These are phyloP conservation scores for Eucalyptus caleyi DNA, from an alignment of 345 rosid species.

Conservation along the genomic window DNA sequence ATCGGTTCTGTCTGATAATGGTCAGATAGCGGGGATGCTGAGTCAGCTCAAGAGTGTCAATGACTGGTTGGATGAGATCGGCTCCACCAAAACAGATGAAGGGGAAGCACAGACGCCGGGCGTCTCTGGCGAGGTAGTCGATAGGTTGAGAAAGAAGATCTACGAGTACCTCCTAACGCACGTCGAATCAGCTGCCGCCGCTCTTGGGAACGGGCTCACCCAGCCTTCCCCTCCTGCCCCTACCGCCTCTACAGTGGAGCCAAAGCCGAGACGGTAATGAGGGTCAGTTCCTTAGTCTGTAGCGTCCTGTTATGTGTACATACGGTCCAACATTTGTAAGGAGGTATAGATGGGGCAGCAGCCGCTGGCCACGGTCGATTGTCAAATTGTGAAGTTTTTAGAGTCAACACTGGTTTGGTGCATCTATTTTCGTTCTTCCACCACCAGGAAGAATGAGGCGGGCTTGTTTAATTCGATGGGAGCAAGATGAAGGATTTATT, in stretches of 20 bases:
- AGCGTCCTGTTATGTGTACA: background rate
- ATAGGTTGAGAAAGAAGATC: slow-evolving; percentile 76
- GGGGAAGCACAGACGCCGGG: slow-evolving; percentile 39
- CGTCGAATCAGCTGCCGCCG: slow-evolving; percentile 93
- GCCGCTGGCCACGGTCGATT: background rate
- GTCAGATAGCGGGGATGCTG: slow-evolving; percentile 87
- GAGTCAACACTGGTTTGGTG: background rate
- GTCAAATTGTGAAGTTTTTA: background rate
- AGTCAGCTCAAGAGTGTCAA: slow-evolving; percentile 91
- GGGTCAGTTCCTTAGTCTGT: background rate
- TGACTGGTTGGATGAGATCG: slow-evolving; percentile 84
- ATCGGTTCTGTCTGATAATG: slow-evolving; percentile 55
- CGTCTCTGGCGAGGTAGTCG: slow-evolving; percentile 50
- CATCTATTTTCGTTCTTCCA: background rate
- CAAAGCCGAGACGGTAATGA: background rate
- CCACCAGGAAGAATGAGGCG: background rate
- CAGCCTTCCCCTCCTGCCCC: background rate
- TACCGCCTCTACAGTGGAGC: background rate
- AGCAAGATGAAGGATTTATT: background rate
- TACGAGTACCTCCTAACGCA: slow-evolving; percentile 84
- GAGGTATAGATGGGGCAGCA: background rate
- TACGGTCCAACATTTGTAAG: background rate
- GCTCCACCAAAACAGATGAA: slow-evolving; percentile 41
- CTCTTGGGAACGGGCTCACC: slow-evolving; percentile 25
- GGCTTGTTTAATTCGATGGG: background rate